These are phyloP conservation scores for Cutaneotrichosporon mucoides DNA, from an alignment of 1,284 basidiomycete species.

Conservation along the genomic window DNA sequence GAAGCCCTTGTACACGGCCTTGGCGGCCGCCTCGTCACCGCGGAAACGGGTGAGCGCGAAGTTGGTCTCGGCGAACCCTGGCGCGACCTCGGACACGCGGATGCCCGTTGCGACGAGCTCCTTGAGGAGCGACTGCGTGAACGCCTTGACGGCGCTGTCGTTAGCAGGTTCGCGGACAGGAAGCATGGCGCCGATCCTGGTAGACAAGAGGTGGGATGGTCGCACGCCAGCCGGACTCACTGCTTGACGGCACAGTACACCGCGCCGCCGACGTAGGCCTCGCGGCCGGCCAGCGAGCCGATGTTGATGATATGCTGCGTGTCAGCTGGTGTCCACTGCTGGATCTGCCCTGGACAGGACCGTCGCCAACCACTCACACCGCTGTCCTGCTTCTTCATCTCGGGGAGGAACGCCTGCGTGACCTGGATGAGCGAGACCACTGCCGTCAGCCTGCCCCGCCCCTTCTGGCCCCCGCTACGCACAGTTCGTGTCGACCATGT, in stretches of 20 bases:
- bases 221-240: too few relatives aligned
- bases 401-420: constrained; percentile 48
- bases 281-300: constrained; percentile 81
- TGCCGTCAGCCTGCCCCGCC: constrained; percentile 2
- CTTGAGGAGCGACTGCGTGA: constrained; percentile 71
- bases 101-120: constrained; percentile 82
- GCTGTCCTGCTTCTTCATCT: constrained; percentile 75
- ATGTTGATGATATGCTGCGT: constrained; percentile 78
- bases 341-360: too few relatives aligned
- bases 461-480: too few relatives aligned
- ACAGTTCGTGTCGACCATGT: constrained; percentile 88
- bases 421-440: constrained; percentile 12
- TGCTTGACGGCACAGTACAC: constrained; percentile 48
- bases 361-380: too few relatives aligned
- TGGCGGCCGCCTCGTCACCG: constrained; percentile 70
- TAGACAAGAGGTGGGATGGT: too few relatives aligned
- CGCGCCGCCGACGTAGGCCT: constrained; percentile 78
- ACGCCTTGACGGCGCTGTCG: constrained; percentile 70
- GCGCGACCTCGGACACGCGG: constrained; percentile 81
- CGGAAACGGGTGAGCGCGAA: constrained; percentile 80
- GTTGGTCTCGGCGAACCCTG: constrained; percentile 55
- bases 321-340: too few relatives aligned
- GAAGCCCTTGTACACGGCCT: constrained; percentile 78
- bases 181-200: too few relatives aligned
- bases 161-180: too few relatives aligned